A percentile compares a stretch with the other conserved stretches of the same genome.
Evolutionary conservation across 1,284 basidiomycete genomes (phyloP).

Genomic region (Ceratobasidium sp.): DNA sequence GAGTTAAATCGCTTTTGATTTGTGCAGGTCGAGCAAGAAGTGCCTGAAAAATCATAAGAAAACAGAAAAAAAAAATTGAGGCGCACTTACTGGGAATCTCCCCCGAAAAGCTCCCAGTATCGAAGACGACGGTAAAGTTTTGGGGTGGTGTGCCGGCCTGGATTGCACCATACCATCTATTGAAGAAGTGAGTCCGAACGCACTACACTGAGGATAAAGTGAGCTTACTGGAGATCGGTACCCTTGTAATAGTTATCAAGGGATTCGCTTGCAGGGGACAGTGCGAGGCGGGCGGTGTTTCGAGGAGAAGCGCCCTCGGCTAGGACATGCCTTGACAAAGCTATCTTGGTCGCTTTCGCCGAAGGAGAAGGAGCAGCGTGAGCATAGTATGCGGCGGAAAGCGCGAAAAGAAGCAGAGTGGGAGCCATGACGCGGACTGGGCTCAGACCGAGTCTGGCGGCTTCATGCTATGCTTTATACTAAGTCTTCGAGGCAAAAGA

Average conservation of each 20-base stretch:
- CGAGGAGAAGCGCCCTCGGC: slow-evolving; percentile 3
- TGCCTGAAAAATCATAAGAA: neutral
- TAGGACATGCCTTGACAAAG: slow-evolving; percentile 23
- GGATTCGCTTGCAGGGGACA: slow-evolving; percentile 61
- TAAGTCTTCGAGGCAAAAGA: too few relatives aligned
- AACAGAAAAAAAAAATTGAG: slow-evolving; percentile 54
- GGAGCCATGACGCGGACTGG: neutral
- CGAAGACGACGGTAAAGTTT: slow-evolving; percentile 50
- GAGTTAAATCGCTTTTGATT: slow-evolving; percentile 65
- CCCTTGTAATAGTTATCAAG: slow-evolving; percentile 53
- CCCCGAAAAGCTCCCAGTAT: slow-evolving; percentile 46
- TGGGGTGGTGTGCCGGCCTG: slow-evolving; percentile 49
- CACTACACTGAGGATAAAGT: neutral
- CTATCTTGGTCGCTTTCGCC: slow-evolving; percentile 11
- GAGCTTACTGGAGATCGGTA: slow-evolving; percentile 29
- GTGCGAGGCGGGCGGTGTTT: slow-evolving; percentile 49
- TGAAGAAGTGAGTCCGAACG: neutral
- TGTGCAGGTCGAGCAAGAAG: slow-evolving; percentile 57
- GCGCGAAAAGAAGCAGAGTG: slow-evolving; percentile 11
- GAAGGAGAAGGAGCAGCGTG: neutral
- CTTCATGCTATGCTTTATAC: too few relatives aligned
- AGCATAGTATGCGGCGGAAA: slow-evolving; percentile 3
- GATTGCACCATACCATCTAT: slow-evolving; percentile 50
- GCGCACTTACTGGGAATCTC: slow-evolving; percentile 39
- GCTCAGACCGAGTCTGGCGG: too few relatives aligned